Base-by-base conservation (phyloP, 768 basidiomycete genomes). In the Russula foetens region DNA sequence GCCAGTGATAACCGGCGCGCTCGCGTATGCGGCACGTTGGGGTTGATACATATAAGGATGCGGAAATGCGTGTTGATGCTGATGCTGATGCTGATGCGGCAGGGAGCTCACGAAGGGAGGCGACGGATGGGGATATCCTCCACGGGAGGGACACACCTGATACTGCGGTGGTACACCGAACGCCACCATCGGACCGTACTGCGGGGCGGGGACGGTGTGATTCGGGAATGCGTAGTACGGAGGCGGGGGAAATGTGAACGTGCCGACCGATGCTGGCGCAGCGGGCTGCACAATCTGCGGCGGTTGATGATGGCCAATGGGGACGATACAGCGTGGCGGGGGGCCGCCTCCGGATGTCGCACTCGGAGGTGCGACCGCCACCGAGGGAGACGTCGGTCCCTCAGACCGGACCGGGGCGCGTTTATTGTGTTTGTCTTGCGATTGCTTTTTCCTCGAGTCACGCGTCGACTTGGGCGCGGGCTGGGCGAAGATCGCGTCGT, bases 181-280 rank as follows among this genome's bases (percentile, higher is more conserved):
- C 21, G 56, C 9, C 28, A 28, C 21, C 38, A 39, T 38, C 4
- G 54, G 53, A 31, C 51, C 46, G 19, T 53, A 63, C 19, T 19
- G 58, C 3, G 58, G 51, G 15, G 48, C 41, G 14, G 58, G 51
- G 15, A 52, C 41, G 14, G 57, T 46, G 15, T 14, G 43, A 29
- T 23, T 21, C 3, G 46, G 61, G 56, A 48, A 48, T 45, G 55
- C 23, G 38, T 56, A 56, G 28, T 53, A 54, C 31, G 58, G n/a
- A 6, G 63, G 64, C 19, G 64, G 64, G 21, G 64, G 64, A 52
- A 64, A 66, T 4, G 59, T 66, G 62, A 66, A 66, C 17, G 58
- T 58, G 44, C 64, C 64, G 14, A 64, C 62, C 1, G 56, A 43
- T 2, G 58, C 62, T 2, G 64, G 64, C 39, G 62, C 51, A 11